Conservation (phyloP, 257 asterid species). For the Forsythia viridissima region DNA sequence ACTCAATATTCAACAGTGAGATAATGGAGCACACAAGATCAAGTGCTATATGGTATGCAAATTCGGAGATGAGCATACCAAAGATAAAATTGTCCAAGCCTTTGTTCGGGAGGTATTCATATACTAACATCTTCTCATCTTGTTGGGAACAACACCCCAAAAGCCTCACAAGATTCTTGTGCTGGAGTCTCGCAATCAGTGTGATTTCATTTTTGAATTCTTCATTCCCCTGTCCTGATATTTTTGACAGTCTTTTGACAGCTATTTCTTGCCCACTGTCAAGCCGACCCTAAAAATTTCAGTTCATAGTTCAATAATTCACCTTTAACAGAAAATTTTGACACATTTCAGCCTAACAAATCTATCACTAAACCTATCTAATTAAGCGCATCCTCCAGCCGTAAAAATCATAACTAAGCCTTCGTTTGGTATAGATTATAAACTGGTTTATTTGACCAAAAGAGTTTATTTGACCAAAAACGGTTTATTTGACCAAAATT, state of each 20-base stretch:
- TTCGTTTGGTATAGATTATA: no score
- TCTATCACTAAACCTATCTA: no score
- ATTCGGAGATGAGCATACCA: not conserved
- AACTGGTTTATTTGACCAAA: no score
- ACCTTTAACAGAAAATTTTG: no score
- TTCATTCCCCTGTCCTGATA: constrained; percentile 63
- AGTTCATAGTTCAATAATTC: not conserved
- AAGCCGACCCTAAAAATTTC: not conserved
- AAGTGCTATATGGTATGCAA: not conserved
- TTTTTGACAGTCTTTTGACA: constrained; percentile 65
- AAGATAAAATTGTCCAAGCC: constrained; percentile 46
- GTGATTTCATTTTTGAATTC: constrained; percentile 73
- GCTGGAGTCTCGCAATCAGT: constrained; percentile 70
- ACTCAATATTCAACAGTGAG: no score
- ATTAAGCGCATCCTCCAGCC: no score
- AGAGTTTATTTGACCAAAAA: no score
- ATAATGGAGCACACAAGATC: not conserved
- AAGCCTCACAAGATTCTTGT: constrained; percentile 64
- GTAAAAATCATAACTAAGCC: no score
- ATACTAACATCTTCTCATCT: constrained; percentile 69
- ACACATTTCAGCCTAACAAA: not conserved
- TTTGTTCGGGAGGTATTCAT: constrained; percentile 73
- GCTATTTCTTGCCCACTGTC: constrained; percentile 56
- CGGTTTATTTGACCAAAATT: no score
- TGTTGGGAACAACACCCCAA: constrained; percentile 66